Conservation (phyloP, 73 alveolate genomes). For the Paramecium primaurelia region DNA sequence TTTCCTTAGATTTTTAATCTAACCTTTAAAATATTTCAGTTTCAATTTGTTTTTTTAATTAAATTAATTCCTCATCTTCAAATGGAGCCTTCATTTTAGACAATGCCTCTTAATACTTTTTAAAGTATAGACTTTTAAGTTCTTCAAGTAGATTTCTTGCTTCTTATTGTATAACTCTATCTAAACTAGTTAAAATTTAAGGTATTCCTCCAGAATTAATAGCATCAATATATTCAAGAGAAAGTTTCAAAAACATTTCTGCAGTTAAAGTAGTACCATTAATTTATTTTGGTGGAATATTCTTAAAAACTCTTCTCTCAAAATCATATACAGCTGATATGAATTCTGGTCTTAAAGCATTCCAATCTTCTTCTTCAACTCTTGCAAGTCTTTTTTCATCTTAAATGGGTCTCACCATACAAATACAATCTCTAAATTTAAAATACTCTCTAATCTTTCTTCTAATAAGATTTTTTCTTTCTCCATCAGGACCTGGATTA, state of each 20-base stretch:
- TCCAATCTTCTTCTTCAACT: conserved; percentile 78
- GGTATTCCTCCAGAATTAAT: conserved; percentile 89
- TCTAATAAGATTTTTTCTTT: conserved; percentile 80
- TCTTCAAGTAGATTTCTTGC: conserved; percentile 81
- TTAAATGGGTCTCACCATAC: conserved; percentile 85
- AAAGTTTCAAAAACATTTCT: conserved; percentile 82
- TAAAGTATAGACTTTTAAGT: conserved; percentile 8
- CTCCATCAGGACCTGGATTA: conserved; percentile 68
- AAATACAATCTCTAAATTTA: conserved; percentile 89
- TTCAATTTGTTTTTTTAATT: not conserved
- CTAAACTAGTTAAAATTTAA: conserved; percentile 83
- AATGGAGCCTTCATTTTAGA: conserved; percentile 33
- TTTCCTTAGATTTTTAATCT: conserved; percentile 19
- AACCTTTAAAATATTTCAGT: not conserved
- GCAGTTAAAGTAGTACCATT: conserved; percentile 81
- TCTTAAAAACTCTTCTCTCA: conserved; percentile 70
- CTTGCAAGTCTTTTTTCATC: conserved; percentile 89
- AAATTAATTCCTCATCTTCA: conserved; percentile 49
- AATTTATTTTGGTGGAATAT: conserved; percentile 77
- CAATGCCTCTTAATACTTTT: not conserved
- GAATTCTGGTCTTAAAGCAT: conserved; percentile 78
- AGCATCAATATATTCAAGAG: conserved; percentile 82
- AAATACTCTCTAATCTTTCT: conserved; percentile 82
- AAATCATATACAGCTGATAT: conserved; percentile 71
- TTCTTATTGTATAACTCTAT: conserved; percentile 84